phyloP scores from a whole-genome alignment of 1,284 basidiomycete genomes.

The Trichosporon asahii region DNA sequence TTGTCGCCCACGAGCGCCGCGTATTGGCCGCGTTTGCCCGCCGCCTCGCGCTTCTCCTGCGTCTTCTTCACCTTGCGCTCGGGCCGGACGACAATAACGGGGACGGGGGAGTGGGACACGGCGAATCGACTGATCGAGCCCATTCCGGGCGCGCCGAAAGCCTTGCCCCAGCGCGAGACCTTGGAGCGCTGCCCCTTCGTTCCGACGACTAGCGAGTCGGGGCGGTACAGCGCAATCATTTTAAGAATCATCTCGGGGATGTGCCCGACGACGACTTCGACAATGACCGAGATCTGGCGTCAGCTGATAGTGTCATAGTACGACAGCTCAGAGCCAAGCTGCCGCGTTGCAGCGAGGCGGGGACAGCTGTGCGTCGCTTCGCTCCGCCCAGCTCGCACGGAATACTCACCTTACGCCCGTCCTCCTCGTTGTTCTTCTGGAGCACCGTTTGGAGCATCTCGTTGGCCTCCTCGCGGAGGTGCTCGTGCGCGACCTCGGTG shows the following conservation, averaged over 20 bases:
- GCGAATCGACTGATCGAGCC: slow-evolving; percentile 63
- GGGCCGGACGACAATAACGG: slow-evolving; percentile 83
- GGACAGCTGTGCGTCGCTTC: no score
- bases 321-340: no score
- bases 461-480: slow-evolving; percentile 81
- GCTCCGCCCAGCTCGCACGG: no score
- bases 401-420: slow-evolving; percentile 64
- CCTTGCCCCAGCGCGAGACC: slow-evolving; percentile 60
- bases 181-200: slow-evolving; percentile 70
- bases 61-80: slow-evolving; percentile 81
- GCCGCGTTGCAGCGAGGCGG: no score
- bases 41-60: slow-evolving; percentile 72
- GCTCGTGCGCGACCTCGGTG: slow-evolving; percentile 60
- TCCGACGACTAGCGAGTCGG: slow-evolving; percentile 90
- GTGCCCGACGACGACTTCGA: slow-evolving; percentile 90
- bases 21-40: slow-evolving; percentile 78
- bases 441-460: slow-evolving; percentile 77
- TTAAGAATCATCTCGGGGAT: slow-evolving; percentile 84
- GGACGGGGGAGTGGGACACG: slow-evolving; percentile 82
- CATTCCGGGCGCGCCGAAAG: slow-evolving; percentile 58
- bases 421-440: slow-evolving; percentile 75
- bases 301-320: not conserved
- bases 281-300: slow-evolving; percentile 74
- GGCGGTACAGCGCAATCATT: slow-evolving; percentile 90
- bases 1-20: slow-evolving; percentile 47